Base-by-base conservation (phyloP, 2,329 filamentous ascomycete genomes). In the Fusarium protoensiforme region DNA sequence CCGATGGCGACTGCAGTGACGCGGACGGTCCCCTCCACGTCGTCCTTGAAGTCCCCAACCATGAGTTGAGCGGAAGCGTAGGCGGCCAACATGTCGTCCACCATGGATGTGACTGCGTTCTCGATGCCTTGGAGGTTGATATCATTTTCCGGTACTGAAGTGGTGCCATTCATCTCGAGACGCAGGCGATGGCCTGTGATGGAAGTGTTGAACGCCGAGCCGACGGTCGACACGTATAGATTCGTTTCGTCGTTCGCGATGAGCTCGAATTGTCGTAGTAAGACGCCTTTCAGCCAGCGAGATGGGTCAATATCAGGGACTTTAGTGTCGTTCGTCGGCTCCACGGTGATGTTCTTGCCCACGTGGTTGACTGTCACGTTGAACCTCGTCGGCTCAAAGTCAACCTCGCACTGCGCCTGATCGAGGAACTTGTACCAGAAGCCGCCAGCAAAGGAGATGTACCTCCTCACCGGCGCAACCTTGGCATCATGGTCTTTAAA, bases 241-340 rank as follows among this genome's bases (percentile, higher is more conserved):
- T 80, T 84, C 3, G 79, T 83, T 64, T 81, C 73, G 64, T 82
- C 81, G 56, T 82, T 83, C 7, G 81, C 78, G 22, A 82, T 78
- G n/a, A 80, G 68, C 63, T 81, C 77, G 48, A 83, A 80, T 46
- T 82, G 78, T 4, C 80, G 78, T 6, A 82, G 75, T 1, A 78
- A 57, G 1, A 78, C 78, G 1, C 53, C 62, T 11, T 66, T 66
- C 0, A 66, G 46, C 57, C 62, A 66, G 13, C 66, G 66, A 29
- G 61, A 36, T 5, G 57, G 27, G 13, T 71, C 66, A 8, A 71
- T 67, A 6, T 71, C 67, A 0, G 36, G 36, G 20, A 60, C 58
- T 0, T 43, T 10, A 22, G 61, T 66, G 9, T 63, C 68, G 7
- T 66, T 61, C 7, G 62, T 62, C 13, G 53, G 58, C 27, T 56